Base-by-base conservation (phyloP, 2,329 filamentous ascomycete genomes). In the Trichoderma sp. region DNA sequence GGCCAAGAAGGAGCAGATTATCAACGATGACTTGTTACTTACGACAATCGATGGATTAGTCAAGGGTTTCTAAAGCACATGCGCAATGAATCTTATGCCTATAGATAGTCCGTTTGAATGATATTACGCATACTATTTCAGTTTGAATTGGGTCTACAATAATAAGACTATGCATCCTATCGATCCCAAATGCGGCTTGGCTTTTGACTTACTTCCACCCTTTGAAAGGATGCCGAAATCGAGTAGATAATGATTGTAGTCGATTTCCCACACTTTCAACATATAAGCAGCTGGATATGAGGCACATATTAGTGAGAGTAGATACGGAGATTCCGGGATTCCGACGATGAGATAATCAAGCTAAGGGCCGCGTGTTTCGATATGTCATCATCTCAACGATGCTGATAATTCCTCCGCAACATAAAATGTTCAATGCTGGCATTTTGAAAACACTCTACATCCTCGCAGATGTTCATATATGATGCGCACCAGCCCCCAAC, bases 301-400 rank as follows among this genome's bases (percentile, higher is more conserved):
- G 15, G 15, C 18, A n/a, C 39, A 9, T 9, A 18, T 43, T n/a
- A n/a, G 7, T 47, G 43, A n/a, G 8, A 21, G 9, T 21, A 51
- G 43, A 51, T 51, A 51, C n/a, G n/a, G 18, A 51, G n/a, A 21
- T 21, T 51, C 43, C n/a, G 9, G 18, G n/a, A 21, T 21, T 51
- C 43, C n/a, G 15, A n/a, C n/a, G 43, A 51, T 51, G 43, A 51
- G 43, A n/a, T 51, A 51, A 51, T 51, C 43, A 51, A 51, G 43
- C 43, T 21, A n/a, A 8, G 3, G 39, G 18, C 3, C 2, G 4
- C 43, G 7, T 21, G 0, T 51, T 21, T 3, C 21, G 43, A 51
- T 51, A 51, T 51, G 43, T 51, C 18, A 51, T 51, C 43, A 51
- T 43, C 15, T 51, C 43, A 21, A 1, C 8, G n/a, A 51, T 21